These are phyloP conservation scores for Fusarium fujikuroi DNA, from an alignment of 2,329 filamentous ascomycete species.

Conservation along the genomic window DNA sequence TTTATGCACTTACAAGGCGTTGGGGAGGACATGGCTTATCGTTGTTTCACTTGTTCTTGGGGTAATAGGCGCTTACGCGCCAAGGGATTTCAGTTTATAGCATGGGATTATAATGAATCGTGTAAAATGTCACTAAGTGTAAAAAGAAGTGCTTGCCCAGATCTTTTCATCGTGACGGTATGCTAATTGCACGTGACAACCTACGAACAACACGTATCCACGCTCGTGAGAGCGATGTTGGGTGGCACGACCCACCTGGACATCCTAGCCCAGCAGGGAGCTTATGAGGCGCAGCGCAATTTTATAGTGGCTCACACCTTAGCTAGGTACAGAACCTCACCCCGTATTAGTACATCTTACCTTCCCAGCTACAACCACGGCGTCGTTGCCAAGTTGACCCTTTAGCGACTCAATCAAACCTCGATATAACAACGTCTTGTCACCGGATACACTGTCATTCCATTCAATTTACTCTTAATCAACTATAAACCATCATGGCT, in stretches of 20 bases:
- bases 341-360: conserved; percentile 32
- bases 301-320: conserved; percentile 38
- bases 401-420: conserved; percentile 16
- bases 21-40: conserved; percentile 38
- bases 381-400: conserved; percentile 38
- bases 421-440: conserved; percentile 2
- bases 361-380: conserved; percentile 32
- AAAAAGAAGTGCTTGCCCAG: background rate
- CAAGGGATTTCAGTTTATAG: conserved; percentile 40
- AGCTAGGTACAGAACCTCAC: conserved; percentile 17
- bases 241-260: conserved; percentile 24
- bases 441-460: conserved; percentile 10
- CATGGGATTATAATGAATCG: conserved; percentile 42
- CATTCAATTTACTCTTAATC: conserved; percentile 21
- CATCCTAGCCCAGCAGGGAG: conserved; percentile 29
- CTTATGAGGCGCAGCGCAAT: conserved; percentile 42
- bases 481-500: conserved; percentile 59
- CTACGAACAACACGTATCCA: conserved; percentile 13
- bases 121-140: conserved; percentile 23
- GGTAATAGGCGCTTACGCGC: conserved; percentile 38
- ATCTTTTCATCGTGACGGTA: background rate
- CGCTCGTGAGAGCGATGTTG: conserved; percentile 13
- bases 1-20: conserved; percentile 47
- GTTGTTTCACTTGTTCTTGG: conserved; percentile 27
- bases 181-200: conserved; percentile 32